Evolutionary conservation across 768 basidiomycete species (phyloP), one percentile per base, ranked within the genome.

Genomic region (Leccinum sublutescens): DNA sequence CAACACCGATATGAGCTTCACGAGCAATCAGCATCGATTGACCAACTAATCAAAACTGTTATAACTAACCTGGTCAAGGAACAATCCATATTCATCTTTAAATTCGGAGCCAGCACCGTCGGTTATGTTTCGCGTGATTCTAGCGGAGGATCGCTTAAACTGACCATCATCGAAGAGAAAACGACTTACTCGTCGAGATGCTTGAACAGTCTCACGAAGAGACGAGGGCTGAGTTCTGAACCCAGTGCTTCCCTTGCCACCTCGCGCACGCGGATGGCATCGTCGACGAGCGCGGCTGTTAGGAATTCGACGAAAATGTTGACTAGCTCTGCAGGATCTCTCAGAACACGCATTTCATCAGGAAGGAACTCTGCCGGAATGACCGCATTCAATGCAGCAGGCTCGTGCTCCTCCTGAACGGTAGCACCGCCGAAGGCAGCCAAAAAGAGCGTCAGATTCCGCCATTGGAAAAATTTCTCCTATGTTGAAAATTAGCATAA

Each of bases 391-490:
- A 91, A 74, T 23, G 79, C 76, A n/a, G 74, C 72, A 34, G 80
- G 71, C 45, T 85, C 77, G 33, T 81, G 78, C 48, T 78, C 75
- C 15, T 88, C 83, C 43, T 78, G 75, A 19, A 84, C 74, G 61
- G 88, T 88, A 6, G 83, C 77, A 5, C 88, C 88, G 38, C 86
- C 85, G n/a, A 87, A 80, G 0, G 89, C 83, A 4, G 90, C 85
- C 40, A 95, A 76, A 73, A 89, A 91, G 23, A 93, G 74, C 0
- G 89, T 87, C 12, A 93, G 75, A 68, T 95, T 93, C 66, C 91
- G 87, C 93, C 94, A 97, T 64, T 93, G 89, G 38, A 79, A 82
- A 45, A 86, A 82, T 63, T 85, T 80, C 19, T 92, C 90, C 90
- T 93, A 55, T 15, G 33, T 19, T 36, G 34, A 40, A 52, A 27